phyloP scores from a whole-genome alignment of 352 stramenopile species.

The Phytopythium montanum region DNA sequence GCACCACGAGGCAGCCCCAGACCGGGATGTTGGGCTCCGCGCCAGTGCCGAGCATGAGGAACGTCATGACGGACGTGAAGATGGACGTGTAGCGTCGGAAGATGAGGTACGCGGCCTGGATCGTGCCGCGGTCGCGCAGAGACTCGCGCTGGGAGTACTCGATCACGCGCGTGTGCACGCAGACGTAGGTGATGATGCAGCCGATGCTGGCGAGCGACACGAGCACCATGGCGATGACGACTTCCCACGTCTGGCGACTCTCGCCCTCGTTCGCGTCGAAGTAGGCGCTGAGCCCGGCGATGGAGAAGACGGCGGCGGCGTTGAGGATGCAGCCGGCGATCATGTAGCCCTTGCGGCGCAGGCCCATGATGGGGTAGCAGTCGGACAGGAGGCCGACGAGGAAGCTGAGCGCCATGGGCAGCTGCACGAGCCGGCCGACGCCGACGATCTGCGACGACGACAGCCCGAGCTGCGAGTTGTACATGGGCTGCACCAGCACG shows the following conservation, averaged over 20 bases:
- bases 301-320: constrained; percentile 48
- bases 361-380: constrained; percentile 88
- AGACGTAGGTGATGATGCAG: constrained; percentile 66
- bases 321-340: constrained; percentile 76
- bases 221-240: constrained; percentile 36
- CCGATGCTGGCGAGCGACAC: constrained; percentile 45
- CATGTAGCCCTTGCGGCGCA: constrained; percentile 91
- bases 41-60: constrained; percentile 36
- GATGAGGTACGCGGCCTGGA: constrained; percentile 58
- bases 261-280: constrained; percentile 25
- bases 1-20: constrained; percentile 36
- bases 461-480: constrained; percentile 50
- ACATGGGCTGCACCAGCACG: constrained; percentile 47
- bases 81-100: constrained; percentile 57
- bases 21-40: constrained; percentile 34
- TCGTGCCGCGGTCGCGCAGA: constrained; percentile 46
- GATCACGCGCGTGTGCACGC: constrained; percentile 58
- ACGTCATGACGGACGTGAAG: constrained; percentile 48
- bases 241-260: constrained; percentile 20
- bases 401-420: constrained; percentile 89
- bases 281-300: constrained; percentile 46
- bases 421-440: constrained; percentile 57
- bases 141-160: constrained; percentile 61
- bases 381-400: constrained; percentile 88
- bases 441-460: constrained; percentile 34